Evolutionary conservation across 768 basidiomycete genomes (phyloP).

Genomic region (Lactarius indigo): DNA sequence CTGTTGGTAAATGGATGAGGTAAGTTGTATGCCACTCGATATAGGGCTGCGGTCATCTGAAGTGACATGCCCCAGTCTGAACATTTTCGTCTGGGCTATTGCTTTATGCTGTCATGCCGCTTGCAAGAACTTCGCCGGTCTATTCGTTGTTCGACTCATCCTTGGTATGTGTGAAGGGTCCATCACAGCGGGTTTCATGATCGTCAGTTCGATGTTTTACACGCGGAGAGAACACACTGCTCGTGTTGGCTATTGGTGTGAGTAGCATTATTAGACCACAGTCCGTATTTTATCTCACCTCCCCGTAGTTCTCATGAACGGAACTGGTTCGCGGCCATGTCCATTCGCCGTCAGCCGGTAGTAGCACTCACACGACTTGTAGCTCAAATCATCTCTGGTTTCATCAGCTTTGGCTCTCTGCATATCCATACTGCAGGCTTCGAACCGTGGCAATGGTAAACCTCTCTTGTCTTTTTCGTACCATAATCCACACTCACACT

Average conservation of each 20-base stretch:
- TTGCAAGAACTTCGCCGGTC: constrained; percentile 62
- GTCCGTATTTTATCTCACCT: background rate
- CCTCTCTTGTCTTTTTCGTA: constrained; percentile 1
- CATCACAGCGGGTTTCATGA: constrained; percentile 73
- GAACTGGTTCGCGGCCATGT: constrained; percentile 45
- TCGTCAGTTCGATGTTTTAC: constrained; percentile 77
- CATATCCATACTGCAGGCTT: constrained; percentile 56
- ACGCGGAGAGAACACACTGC: constrained; percentile 66
- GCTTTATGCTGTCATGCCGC: constrained; percentile 62
- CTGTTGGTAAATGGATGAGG: constrained; percentile 83
- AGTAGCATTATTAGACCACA: constrained; percentile 30
- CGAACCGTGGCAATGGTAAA: constrained; percentile 71
- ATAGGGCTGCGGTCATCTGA: background rate
- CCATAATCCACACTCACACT: constrained; percentile 15
- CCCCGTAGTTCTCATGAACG: constrained; percentile 67
- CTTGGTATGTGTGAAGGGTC: constrained; percentile 71
- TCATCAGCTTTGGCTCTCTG: constrained; percentile 62
- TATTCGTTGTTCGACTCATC: constrained; percentile 60
- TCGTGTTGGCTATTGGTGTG: constrained; percentile 76
- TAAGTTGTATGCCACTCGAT: constrained; percentile 26
- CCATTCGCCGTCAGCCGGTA: background rate
- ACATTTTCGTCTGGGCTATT: constrained; percentile 65
- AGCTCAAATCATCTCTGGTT: constrained; percentile 71
- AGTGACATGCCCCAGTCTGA: constrained; percentile 40
- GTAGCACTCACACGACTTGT: constrained; percentile 1